Conservation (phyloP, 345 rosid genomes). For the Populus davidiana region DNA sequence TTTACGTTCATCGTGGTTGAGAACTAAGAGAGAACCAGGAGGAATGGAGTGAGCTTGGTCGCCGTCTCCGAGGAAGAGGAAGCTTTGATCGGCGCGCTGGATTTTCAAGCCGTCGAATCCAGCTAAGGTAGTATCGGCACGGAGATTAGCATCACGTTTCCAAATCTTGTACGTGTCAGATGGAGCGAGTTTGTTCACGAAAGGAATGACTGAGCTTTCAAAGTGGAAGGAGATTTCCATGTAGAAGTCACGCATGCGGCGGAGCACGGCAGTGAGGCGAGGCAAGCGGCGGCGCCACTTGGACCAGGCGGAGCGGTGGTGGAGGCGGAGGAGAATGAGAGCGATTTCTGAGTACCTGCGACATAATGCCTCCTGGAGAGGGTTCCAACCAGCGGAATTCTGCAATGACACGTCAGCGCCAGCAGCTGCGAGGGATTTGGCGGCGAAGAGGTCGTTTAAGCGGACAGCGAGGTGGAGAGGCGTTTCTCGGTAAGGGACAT, state of each 20-base stretch:
- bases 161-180: constrained; percentile 95
- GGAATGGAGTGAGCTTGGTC: constrained; percentile 50
- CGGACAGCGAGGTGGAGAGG: constrained; percentile 90
- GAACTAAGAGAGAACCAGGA: constrained; percentile 67
- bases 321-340: constrained; percentile 41
- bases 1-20: constrained; percentile 66
- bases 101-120: constrained; percentile 91
- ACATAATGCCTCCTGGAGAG: constrained; percentile 76
- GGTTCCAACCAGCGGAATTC: constrained; percentile 79
- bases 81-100: constrained; percentile 82
- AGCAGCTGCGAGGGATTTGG: constrained; percentile 46
- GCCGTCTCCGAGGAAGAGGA: constrained; percentile 82
- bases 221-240: constrained; percentile 90
- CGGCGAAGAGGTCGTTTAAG: constrained; percentile 54
- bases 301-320: constrained; percentile 71
- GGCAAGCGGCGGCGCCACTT: constrained; percentile 94
- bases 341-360: constrained; percentile 59
- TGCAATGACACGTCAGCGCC: constrained; percentile 79
- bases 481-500: constrained; percentile 75
- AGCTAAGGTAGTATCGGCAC: constrained; percentile 78
- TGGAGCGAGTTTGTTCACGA: constrained; percentile 82
- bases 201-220: constrained; percentile 92
- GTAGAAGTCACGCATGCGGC: constrained; percentile 89
- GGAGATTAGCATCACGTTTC: constrained; percentile 87
- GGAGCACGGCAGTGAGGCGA: constrained; percentile 57